These are phyloP conservation scores for Malus hybrid DNA, from an alignment of 331 rosid species.

Conservation along the genomic window DNA sequence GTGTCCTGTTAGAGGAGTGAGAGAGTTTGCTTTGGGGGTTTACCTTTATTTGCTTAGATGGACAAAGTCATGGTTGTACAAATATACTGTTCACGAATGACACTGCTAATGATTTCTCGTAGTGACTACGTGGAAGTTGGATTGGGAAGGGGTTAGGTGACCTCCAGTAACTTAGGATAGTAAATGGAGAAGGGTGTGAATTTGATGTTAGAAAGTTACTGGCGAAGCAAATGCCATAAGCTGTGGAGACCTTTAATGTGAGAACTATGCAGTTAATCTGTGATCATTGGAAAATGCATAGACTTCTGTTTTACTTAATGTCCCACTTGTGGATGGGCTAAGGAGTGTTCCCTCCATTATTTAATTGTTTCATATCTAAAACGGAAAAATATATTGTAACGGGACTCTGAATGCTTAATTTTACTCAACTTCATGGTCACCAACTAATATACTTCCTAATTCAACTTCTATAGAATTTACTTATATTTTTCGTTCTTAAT, in stretches of 20 bases:
- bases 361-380: neutral
- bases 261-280: neutral
- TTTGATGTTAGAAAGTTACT: neutral
- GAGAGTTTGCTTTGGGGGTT: neutral
- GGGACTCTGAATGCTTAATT: neutral
- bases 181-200: neutral
- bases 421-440: neutral
- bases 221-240: neutral
- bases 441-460: neutral
- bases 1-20: neutral
- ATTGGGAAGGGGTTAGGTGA: neutral
- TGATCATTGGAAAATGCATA: neutral
- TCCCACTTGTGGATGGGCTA: neutral
- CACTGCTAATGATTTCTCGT: neutral
- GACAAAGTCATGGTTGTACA: neutral
- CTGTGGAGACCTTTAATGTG: neutral
- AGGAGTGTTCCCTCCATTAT: neutral
- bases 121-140: neutral
- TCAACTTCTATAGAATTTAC: neutral
- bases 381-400: neutral
- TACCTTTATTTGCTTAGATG: neutral
- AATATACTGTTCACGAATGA: neutral
- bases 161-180: neutral
- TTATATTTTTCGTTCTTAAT: constrained; percentile 5
- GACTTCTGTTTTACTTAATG: neutral